A percentile compares a stretch with the other conserved stretches of the same genome.
phyloP scores from a whole-genome alignment of 495 filamentous ascomycete genomes.

The Neurospora intermedia region DNA sequence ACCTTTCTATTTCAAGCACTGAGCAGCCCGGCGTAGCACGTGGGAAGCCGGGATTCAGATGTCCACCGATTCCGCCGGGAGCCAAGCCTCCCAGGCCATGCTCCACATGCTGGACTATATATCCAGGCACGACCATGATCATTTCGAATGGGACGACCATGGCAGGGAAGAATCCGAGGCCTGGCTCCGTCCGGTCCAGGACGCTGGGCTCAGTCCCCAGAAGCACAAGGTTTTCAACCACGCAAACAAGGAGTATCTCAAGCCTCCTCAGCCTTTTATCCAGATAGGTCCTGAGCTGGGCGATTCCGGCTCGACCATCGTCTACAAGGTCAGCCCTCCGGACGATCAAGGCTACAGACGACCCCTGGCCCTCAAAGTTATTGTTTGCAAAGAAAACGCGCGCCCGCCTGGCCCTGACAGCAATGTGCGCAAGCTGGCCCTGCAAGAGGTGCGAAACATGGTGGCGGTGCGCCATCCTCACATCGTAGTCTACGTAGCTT shows the following conservation, averaged over 20 bases:
- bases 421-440: constrained; percentile 13
- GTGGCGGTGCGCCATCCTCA: constrained; percentile 19
- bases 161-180: constrained; percentile 10
- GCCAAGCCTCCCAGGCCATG: constrained; percentile 14
- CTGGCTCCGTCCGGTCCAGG: constrained; percentile 16
- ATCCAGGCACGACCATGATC: constrained; percentile 6
- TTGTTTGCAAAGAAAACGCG: constrained; percentile 18
- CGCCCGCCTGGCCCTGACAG: constrained; percentile 20
- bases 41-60: constrained; percentile 1
- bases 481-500: constrained; percentile 25
- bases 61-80: constrained; percentile 12
- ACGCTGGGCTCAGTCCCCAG: constrained; percentile 10
- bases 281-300: constrained; percentile 15
- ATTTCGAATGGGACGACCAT: constrained; percentile 19
- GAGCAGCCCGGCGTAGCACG: background rate
- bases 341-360: constrained; percentile 11
- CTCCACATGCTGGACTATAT: constrained; percentile 15
- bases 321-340: constrained; percentile 19
- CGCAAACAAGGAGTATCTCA: constrained; percentile 19
- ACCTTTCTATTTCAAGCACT: background rate
- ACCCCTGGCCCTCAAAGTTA: constrained; percentile 23
- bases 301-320: constrained; percentile 20
- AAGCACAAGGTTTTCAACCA: constrained; percentile 27
- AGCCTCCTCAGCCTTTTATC: constrained; percentile 15
- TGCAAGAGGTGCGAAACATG: constrained; percentile 23